A percentile compares a stretch with the other conserved stretches of the same genome.
Conservation (phyloP, 306 rosid species). For the Corylus heterophylla region DNA sequence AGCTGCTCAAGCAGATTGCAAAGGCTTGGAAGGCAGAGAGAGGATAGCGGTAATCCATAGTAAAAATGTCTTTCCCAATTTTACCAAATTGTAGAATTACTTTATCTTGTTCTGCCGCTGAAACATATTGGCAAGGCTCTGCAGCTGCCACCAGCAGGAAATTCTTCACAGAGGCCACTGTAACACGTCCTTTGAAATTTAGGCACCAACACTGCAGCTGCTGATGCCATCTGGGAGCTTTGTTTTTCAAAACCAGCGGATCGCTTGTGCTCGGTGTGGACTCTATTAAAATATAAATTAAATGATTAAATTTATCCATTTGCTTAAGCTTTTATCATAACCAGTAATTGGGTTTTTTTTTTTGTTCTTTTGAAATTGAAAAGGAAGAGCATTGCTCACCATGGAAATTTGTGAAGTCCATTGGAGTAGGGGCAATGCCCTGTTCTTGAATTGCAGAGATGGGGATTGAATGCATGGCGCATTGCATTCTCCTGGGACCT, state of each 20-base stretch:
- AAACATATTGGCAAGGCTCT: constrained; percentile 57
- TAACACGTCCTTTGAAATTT: constrained; percentile 93
- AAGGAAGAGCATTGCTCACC: constrained; percentile 30
- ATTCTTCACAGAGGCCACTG: constrained; percentile 93
- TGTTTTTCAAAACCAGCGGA: constrained; percentile 73
- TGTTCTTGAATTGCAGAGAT: constrained; percentile 74
- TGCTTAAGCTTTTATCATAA: too few species aligned
- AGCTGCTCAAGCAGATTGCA: constrained; percentile 92
- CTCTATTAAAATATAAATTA: too few species aligned
- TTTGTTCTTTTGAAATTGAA: constrained; percentile 33
- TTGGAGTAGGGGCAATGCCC: constrained; percentile 82
- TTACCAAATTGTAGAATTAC: constrained; percentile 90
- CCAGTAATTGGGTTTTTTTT: too few species aligned
- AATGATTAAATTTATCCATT: too few species aligned
- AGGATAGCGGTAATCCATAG: constrained; percentile 96
- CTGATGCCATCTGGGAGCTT: constrained; percentile 95
- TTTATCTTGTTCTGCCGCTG: constrained; percentile 75
- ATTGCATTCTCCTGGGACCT: constrained; percentile 93
- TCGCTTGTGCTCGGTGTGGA: constrained; percentile 5
- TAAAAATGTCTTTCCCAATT: constrained; percentile 92
- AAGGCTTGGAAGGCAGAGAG: constrained; percentile 97
- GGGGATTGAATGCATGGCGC: constrained; percentile 76
- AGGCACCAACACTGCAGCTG: constrained; percentile 97
- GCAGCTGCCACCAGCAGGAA: constrained; percentile 89
- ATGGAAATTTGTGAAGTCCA: constrained; percentile 43